phyloP scores from a whole-genome alignment of 192 early-diverging fungal genomes.

The Lunasporangiospora selenospora region DNA sequence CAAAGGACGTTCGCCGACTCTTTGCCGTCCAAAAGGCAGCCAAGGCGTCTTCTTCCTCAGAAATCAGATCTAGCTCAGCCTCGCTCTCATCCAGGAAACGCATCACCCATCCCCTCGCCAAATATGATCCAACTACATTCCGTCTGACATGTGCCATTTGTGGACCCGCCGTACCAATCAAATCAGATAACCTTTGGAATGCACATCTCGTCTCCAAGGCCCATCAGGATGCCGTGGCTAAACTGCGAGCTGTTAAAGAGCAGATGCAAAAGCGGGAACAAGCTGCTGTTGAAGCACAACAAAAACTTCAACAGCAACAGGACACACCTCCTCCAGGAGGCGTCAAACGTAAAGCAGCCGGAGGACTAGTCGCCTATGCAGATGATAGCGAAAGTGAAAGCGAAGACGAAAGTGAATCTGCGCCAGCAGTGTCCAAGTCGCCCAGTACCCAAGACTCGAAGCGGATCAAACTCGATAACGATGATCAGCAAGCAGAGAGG shows the following conservation, averaged over 20 bases:
- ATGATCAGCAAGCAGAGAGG: constrained; percentile 2
- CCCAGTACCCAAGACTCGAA: constrained; percentile 18
- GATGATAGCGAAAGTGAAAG: constrained; percentile 43
- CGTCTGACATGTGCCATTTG: constrained; percentile 56
- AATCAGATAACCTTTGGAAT: constrained; percentile 53
- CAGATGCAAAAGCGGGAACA: constrained; percentile 43
- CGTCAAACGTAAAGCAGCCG: constrained; percentile 33
- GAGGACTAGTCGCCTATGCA: constrained; percentile 38
- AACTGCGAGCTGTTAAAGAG: constrained; percentile 53
- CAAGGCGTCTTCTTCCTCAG: constrained; percentile 16
- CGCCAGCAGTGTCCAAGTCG: neutral
- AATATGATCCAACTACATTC: constrained; percentile 53
- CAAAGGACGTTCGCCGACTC: constrained; percentile 45
- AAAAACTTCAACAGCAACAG: constrained; percentile 27
- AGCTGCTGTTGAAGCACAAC: constrained; percentile 21
- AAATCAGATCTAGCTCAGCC: constrained; percentile 2
- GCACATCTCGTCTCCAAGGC: constrained; percentile 51
- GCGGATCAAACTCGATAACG: constrained; percentile 21
- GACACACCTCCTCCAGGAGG: constrained; percentile 25
- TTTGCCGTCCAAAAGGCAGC: constrained; percentile 47
- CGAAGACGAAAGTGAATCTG: constrained; percentile 22
- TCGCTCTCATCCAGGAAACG: constrained; percentile 19
- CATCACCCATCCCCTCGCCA: constrained; percentile 55
- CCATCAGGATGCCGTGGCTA: constrained; percentile 53
- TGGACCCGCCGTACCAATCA: constrained; percentile 38